These are phyloP conservation scores for Fusarium succisae DNA, from an alignment of 2,329 filamentous ascomycete genomes.

Conservation along the genomic window DNA sequence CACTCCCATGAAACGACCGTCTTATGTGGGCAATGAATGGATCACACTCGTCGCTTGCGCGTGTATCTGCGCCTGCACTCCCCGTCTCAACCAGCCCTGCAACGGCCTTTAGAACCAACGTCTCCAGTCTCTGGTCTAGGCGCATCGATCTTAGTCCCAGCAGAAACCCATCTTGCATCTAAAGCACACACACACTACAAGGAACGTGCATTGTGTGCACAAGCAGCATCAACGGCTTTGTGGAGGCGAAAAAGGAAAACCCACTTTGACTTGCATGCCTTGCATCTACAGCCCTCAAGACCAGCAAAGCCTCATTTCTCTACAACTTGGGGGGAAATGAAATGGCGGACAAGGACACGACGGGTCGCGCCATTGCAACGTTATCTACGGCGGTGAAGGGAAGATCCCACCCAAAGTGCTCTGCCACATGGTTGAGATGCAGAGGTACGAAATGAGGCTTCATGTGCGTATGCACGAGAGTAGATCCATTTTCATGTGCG, in stretches of 20 bases:
- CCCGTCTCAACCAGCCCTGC: constrained; percentile 24
- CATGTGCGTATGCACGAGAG: constrained; percentile 9
- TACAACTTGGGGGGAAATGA: not conserved
- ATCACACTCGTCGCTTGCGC: not conserved
- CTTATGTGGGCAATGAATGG: not conserved
- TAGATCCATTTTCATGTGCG: constrained; percentile 13
- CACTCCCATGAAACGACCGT: constrained; percentile 37
- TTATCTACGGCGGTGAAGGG: constrained; percentile 26
- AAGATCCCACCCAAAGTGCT: constrained; percentile 15
- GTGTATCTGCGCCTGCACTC: constrained; percentile 4
- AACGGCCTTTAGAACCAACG: constrained; percentile 15
- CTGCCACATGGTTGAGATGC: constrained; percentile 8
- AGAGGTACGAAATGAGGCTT: constrained; percentile 29
- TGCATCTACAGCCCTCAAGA: constrained; percentile 15
- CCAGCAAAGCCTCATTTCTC: constrained; percentile 4
- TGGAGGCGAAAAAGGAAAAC: constrained; percentile 19
- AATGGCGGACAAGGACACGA: constrained; percentile 3
- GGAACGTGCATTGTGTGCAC: constrained; percentile 26
- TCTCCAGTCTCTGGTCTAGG: constrained; percentile 11
- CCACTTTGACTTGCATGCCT: constrained; percentile 28
- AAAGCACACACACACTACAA: constrained; percentile 7
- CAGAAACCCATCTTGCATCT: constrained; percentile 38
- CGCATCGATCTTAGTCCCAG: constrained; percentile 24
- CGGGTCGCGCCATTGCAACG: constrained; percentile 10
- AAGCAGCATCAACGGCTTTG: constrained; percentile 27